Percentiles rank a stretch among this genome's conserved stretches.
These are phyloP conservation scores for Amaranthus hypochondriacus DNA, from an alignment of 148 eudicot species.

Conservation along the genomic window DNA sequence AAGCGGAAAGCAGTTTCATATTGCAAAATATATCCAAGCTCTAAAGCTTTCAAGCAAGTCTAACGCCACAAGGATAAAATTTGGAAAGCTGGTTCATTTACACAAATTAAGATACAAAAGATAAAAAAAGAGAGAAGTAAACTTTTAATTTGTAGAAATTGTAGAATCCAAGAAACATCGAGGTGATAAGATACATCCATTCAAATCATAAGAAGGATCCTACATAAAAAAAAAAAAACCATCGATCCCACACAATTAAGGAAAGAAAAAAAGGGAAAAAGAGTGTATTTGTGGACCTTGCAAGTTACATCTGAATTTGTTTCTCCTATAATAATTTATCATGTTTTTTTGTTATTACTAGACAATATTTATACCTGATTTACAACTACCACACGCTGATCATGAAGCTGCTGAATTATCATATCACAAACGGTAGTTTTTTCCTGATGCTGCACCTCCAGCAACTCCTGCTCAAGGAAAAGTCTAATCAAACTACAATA, in stretches of 20 bases:
- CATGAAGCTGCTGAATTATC: conserved; percentile 98
- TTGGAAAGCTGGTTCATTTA: background rate
- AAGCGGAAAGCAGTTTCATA: background rate
- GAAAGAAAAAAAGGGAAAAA: background rate
- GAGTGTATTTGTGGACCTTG: background rate
- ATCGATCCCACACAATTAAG: background rate
- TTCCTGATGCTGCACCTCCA: conserved; percentile 99
- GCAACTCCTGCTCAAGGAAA: conserved; percentile 72
- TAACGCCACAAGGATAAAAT: background rate
- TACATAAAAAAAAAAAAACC: too few relatives aligned
- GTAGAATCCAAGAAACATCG: background rate
- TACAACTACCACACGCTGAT: conserved; percentile 97
- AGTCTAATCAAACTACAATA: conserved; percentile 7
- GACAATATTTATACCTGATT: conserved; percentile 61
- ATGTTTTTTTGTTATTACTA: background rate
- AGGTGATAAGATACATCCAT: background rate
- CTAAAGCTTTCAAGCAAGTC: background rate
- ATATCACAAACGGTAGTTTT: conserved; percentile 97
- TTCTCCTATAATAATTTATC: background rate
- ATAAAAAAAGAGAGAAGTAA: background rate
- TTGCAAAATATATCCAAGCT: background rate
- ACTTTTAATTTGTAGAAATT: background rate
- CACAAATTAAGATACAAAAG: too few relatives aligned
- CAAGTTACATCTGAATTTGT: background rate
- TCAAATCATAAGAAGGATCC: background rate